Conservation (phyloP, 768 basidiomycete species). For the Gautieria morchelliformis region DNA sequence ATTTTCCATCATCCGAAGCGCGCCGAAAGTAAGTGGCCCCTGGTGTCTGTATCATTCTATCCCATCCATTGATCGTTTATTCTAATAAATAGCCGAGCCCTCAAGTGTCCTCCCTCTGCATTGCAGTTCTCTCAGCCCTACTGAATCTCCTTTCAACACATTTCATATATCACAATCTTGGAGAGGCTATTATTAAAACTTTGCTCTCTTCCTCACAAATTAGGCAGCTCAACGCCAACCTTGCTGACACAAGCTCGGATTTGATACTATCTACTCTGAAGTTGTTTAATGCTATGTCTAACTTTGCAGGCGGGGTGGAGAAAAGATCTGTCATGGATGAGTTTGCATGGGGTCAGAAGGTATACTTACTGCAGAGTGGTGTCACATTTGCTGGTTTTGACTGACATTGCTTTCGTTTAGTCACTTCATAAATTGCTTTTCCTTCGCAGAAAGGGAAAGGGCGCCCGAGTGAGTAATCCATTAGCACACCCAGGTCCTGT, state of each 20-base stretch:
- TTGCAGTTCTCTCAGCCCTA: constrained; percentile 50
- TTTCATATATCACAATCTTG: constrained; percentile 55
- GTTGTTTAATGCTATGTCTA: constrained; percentile 49
- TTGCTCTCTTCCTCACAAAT: constrained; percentile 48
- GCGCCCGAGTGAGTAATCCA: not conserved
- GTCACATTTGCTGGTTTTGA: not conserved
- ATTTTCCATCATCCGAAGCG: constrained; percentile 51
- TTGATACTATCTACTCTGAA: constrained; percentile 57
- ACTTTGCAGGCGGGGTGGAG: constrained; percentile 58
- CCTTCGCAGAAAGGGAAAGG: constrained; percentile 49
- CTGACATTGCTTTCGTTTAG: constrained; percentile 25
- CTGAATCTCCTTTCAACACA: constrained; percentile 56
- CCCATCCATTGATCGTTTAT: not conserved
- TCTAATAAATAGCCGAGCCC: constrained; percentile 23
- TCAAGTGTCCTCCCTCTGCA: constrained; percentile 29
- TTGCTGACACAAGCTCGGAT: constrained; percentile 55
- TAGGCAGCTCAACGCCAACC: constrained; percentile 49
- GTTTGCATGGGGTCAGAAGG: constrained; percentile 77
- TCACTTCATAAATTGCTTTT: constrained; percentile 54
- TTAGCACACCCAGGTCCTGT: constrained; percentile 17
- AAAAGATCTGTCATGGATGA: constrained; percentile 51
- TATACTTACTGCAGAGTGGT: constrained; percentile 18
- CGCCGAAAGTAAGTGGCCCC: constrained; percentile 35
- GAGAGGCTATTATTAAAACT: constrained; percentile 51
- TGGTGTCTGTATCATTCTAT: not conserved